Conservation (phyloP, 2,329 filamentous ascomycete species). For the Pseudodiploospora longispora region DNA sequence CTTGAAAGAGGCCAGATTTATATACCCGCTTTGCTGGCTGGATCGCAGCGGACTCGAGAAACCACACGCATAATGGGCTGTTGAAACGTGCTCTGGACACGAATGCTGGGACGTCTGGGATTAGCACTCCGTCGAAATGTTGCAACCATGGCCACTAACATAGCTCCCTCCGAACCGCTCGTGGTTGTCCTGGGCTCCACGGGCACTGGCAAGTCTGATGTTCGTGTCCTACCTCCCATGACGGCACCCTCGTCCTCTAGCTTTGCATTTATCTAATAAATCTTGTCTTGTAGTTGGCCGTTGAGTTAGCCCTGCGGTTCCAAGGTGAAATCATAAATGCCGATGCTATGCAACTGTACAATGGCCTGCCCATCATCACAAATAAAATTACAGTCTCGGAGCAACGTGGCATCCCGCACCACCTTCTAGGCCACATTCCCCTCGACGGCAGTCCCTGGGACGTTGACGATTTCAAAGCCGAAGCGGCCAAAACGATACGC, state of each 20-base stretch:
- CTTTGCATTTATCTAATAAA: conserved; percentile 1
- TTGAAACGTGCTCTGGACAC: conserved; percentile 8
- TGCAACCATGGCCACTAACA: conserved; percentile 30
- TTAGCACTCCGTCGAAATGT: conserved; percentile 22
- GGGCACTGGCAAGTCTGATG: conserved; percentile 88
- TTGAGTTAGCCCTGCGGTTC: conserved; percentile 74
- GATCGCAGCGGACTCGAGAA: background rate
- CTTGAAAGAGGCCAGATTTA: too few relatives aligned
- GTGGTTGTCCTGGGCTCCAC: conserved; percentile 83
- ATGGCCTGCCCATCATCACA: conserved; percentile 84
- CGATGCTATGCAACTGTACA: conserved; percentile 97
- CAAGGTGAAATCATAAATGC: conserved; percentile 95
- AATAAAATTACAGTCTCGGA: conserved; percentile 80
- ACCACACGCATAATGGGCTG: background rate
- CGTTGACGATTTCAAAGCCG: conserved; percentile 66
- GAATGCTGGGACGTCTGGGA: conserved; percentile 20
- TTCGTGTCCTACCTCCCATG: conserved; percentile 30
- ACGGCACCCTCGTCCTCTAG: background rate
- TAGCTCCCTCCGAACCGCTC: conserved; percentile 48
- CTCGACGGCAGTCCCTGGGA: conserved; percentile 76
- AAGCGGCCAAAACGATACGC: conserved; percentile 59
- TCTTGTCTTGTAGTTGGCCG: conserved; percentile 60
- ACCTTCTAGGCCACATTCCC: conserved; percentile 73
- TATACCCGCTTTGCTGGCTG: too few relatives aligned
- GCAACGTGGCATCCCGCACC: conserved; percentile 73